phyloP scores from a whole-genome alignment of 306 rosid species.

The Astragalus membranaceus region DNA sequence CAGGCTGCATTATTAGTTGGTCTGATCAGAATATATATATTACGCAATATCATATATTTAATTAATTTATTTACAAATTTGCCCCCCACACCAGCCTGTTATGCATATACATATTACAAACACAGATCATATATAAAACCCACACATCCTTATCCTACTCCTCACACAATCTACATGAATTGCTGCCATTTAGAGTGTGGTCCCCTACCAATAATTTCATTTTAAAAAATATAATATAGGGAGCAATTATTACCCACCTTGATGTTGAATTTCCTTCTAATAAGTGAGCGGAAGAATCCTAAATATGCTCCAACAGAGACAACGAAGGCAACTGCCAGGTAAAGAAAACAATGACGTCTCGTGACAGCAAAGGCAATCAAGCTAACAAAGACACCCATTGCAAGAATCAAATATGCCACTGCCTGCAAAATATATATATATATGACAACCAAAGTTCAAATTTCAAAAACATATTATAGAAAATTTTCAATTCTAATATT shows the following conservation, averaged over 20 bases:
- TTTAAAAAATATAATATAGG: background rate
- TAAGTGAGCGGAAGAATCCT: constrained; percentile 68
- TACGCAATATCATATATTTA: background rate
- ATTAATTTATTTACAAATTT: background rate
- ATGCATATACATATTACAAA: background rate
- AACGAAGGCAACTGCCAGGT: constrained; percentile 48
- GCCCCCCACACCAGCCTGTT: constrained; percentile 4
- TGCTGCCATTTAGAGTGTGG: background rate
- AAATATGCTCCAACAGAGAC: constrained; percentile 49
- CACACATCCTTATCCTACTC: background rate
- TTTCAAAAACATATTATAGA: background rate
- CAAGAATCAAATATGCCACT: constrained; percentile 42
- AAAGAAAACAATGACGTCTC: constrained; percentile 54
- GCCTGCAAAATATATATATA: constrained; percentile 76
- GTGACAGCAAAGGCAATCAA: constrained; percentile 51
- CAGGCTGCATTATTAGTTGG: background rate
- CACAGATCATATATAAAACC: background rate
- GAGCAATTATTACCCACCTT: constrained; percentile 20
- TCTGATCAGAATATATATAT: background rate
- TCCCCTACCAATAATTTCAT: background rate
- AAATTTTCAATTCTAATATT: background rate
- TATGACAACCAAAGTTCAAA: too few relatives aligned
- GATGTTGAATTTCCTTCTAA: constrained; percentile 73
- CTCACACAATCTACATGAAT: background rate
- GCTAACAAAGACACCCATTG: constrained; percentile 41